Evolutionary conservation across 352 stramenopile species (phyloP), one percentile per base, ranked within the genome.

Genomic region (Blastocystis sp.): DNA sequence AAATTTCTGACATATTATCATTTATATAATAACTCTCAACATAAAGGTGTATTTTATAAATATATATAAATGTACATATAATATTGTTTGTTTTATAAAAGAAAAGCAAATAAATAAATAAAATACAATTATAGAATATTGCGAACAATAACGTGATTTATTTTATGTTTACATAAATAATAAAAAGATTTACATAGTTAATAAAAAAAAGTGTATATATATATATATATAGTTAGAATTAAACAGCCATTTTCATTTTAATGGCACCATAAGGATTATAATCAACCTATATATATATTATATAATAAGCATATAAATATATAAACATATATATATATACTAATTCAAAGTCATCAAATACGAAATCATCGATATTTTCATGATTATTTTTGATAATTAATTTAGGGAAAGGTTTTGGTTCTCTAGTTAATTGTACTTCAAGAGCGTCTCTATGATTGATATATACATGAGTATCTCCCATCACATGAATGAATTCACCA

Each of bases 181-280:
- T n/a, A n/a, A n/a, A n/a, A n/a, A n/a, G n/a, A n/a, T n/a, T n/a
- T n/a, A n/a, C n/a, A n/a, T n/a, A n/a, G n/a, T n/a, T n/a, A n/a
- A n/a, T n/a, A n/a, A n/a, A n/a, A n/a, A n/a, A n/a, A n/a, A n/a
- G n/a, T n/a, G n/a, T n/a, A n/a, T n/a, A n/a, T n/a, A n/a, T n/a
- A n/a, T n/a, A n/a, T n/a, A n/a, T n/a, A n/a, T n/a, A n/a, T n/a
- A n/a, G n/a, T n/a, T n/a, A n/a, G n/a, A 25, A 68, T 65, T 73
- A 88, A 4, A 92, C 89, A 4, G 91, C 91, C 91, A 99, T 96
- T 65, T 93, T 80, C 90, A 98, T 98, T 70, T 95, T 94, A 71
- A 99, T 95, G 37, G 82, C 77, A 55, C 80, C 81, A 58, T 95
- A 78, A 2, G 88, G 89, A 23, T 85, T 78, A 75, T 99, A 99